Evolutionary conservation across 2,329 filamentous ascomycete species (phyloP), one percentile per base, ranked within the genome.

Genomic region (Fonsecaea nubica): DNA sequence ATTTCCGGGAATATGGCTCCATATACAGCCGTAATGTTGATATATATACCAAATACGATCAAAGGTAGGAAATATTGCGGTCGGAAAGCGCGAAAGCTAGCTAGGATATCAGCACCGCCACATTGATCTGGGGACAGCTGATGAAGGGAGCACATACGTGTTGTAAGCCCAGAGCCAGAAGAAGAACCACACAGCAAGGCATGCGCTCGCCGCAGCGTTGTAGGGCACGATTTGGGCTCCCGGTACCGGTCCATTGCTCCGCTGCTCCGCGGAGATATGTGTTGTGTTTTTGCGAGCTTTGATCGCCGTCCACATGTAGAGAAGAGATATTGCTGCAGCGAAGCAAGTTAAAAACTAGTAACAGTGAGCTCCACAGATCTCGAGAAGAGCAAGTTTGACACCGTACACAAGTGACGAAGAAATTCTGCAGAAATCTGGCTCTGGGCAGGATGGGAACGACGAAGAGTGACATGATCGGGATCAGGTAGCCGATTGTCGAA

Each of bases 121-220:
- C 10, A 3, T 53, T 5, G 7, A 40, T n/a, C 8, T 54, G 13
- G 9, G 32, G 8, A 40, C 36, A 15, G 12, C 33, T 15, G n/a
- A 25, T 33, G 10, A n/a, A 45, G 18, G 30, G 5, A 33, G 18
- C 33, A 57, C 67, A 21, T 54, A 69, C 67, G 67, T 69, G 58
- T 69, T 69, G 57, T 66, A 69, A 13, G 62, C 62, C 67, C 67
- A 69, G 15, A 91, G 90, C 74, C 87, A 86, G 63, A 87, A 84
- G 76, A 92, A 90, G 1, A 93, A 81, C 88, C 89, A 92, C 1
- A 92, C 79, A 0, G 80, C 90, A 63, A 87, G 87, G 0, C 92
- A 90, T 0, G 85, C 89, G 1, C 88, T 86, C 56, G 91, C 89
- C 30, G 89, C 90, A 4, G 89, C 88, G 75, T 92, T 92, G 78